Percentiles rank a stretch among this genome's conserved stretches.
These are phyloP conservation scores for Melaleuca alternifolia DNA, from an alignment of 345 rosid genomes.

Conservation along the genomic window DNA sequence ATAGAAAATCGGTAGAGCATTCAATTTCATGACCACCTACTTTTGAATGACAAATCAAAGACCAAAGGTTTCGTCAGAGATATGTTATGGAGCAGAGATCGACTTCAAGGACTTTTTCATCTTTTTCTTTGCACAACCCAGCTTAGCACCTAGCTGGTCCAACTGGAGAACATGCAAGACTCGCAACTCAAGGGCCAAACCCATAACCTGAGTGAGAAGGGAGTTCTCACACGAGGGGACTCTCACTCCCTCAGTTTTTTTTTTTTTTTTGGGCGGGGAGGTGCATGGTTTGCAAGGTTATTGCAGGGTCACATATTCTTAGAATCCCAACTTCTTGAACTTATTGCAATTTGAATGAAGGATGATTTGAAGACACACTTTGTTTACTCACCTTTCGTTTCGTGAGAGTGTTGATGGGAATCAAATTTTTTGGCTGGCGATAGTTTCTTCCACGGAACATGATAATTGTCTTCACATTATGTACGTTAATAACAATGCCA, in stretches of 20 bases:
- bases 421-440: conserved; percentile 85
- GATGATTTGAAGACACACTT: background rate
- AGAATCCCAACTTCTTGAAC: background rate
- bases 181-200: background rate
- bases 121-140: background rate
- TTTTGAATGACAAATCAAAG: background rate
- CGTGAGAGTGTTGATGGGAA: conserved; percentile 93
- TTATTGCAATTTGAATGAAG: background rate
- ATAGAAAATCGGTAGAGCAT: background rate
- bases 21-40: background rate
- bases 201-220: background rate
- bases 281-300: background rate
- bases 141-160: background rate
- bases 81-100: background rate
- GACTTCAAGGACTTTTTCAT: background rate
- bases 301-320: background rate
- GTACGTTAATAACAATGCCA: conserved; percentile 74
- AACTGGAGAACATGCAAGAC: background rate
- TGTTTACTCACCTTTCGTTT: conserved; percentile 66
- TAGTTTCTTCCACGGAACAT: conserved; percentile 98
- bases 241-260: background rate
- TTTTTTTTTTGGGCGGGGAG: background rate
- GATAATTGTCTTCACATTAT: conserved; percentile 85
- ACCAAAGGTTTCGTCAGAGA: background rate
- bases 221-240: background rate